Conservation (phyloP, 768 basidiomycete species). For the Tylopilus cervinicoccineus region DNA sequence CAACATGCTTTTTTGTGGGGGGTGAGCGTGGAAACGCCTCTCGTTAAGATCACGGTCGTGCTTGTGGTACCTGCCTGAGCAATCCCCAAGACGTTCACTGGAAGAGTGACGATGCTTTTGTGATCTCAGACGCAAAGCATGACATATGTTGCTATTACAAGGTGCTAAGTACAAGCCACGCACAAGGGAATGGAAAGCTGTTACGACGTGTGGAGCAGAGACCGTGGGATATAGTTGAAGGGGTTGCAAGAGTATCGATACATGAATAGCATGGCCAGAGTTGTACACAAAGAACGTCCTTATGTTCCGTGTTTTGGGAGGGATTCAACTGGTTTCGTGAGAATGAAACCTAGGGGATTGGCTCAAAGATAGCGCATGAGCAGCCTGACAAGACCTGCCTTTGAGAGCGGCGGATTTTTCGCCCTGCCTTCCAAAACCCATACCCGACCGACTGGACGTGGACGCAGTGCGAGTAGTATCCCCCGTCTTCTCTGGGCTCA, state of each 20-base stretch:
- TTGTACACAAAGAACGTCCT: not conserved
- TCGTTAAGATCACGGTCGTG: no score
- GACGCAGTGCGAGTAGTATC: slow-evolving; percentile 4
- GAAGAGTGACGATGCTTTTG: no score
- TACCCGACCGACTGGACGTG: slow-evolving; percentile 38
- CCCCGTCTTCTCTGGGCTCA: slow-evolving; percentile 4
- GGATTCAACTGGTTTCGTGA: slow-evolving; percentile 56
- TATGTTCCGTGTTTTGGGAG: slow-evolving; percentile 43
- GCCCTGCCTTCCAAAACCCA: slow-evolving; percentile 79
- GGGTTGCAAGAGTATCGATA: not conserved
- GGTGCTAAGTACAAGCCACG: slow-evolving; percentile 2
- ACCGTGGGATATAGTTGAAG: not conserved
- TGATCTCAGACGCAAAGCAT: no score
- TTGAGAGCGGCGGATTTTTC: slow-evolving; percentile 72
- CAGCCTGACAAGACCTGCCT: slow-evolving; percentile 36
- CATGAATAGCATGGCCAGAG: not conserved
- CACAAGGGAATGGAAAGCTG: slow-evolving; percentile 6
- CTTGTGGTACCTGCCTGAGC: no score
- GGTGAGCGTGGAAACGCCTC: no score
- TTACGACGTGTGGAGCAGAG: slow-evolving; percentile 4
- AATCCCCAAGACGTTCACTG: no score
- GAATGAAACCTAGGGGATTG: slow-evolving; percentile 43
- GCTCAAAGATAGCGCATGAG: not conserved
- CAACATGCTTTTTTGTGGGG: no score
- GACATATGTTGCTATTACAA: slow-evolving; percentile 6